Evolutionary conservation across 2,329 filamentous ascomycete genomes (phyloP), one percentile per base, ranked within the genome.

Genomic region (Claviceps pazoutovae): DNA sequence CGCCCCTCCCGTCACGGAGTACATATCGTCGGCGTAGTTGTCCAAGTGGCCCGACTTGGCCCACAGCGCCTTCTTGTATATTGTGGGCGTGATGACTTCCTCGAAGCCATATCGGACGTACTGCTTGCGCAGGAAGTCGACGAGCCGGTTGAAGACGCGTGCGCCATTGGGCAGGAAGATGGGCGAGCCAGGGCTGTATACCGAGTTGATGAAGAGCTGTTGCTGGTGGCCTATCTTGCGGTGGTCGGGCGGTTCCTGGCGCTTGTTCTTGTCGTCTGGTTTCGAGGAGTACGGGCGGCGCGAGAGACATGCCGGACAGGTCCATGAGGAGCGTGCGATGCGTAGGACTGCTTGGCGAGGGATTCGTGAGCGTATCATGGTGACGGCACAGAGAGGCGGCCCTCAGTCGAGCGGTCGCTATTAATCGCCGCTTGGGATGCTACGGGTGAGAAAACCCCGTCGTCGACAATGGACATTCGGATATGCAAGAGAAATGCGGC

Each of bases 21-120:
- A 95, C 89, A 95, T 95, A 62, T 95, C 88, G 61, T 94, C 84
- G 54, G 86, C 83, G 69, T 94, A 95, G 65, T 94, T 94, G 51
- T 91, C 83, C 74, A 90, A 82, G 59, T 95, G 88, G 2, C 88
- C 88, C 0, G 87, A 93, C 58, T 82, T 83, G 60, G 86, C 82
- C 89, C 88, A 95, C 34, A 95, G 70, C 5, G 85, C 82, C 65
- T 86, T 87, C 63, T 94, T 95, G 73, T 93, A 95, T 62, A 95
- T 93, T 48, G 83, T 93, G 2, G 89, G 88, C 7, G 88, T 93
- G 59, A 95, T 82, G 57, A 95, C 88, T 65, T 95, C 88, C 58
- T 89, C 78, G 64, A 91, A 94, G 54, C 88, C 88, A 67, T 91
- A 93, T 56, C 82, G 79, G 26, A 84, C 79, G 62, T 95, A 95